Evolutionary conservation across 106 monocot species (phyloP).

Genomic region (Acorus gramineus): DNA sequence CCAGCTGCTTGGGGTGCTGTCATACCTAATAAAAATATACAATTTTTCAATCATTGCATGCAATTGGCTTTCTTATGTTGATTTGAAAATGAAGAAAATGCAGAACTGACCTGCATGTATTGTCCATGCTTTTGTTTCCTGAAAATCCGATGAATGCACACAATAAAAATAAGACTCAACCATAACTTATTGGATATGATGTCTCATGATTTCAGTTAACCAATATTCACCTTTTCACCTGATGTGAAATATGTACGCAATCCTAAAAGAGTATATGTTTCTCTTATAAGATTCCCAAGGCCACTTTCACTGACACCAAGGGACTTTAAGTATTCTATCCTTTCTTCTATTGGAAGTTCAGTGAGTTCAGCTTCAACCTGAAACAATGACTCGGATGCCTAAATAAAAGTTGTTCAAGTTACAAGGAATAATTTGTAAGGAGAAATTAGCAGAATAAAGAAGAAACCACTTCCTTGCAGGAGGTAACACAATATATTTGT

Average conservation of each 20-base stretch:
- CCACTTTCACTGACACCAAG: slow-evolving; percentile 93
- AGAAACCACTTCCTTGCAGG: too few relatives aligned
- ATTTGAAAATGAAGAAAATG: not conserved
- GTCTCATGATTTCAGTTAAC: too few relatives aligned
- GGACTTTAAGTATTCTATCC: slow-evolving; percentile 74
- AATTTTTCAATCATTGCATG: too few relatives aligned
- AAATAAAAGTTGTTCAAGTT: too few relatives aligned
- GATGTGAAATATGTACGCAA: slow-evolving; percentile 92
- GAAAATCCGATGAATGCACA: not conserved
- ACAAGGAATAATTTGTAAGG: too few relatives aligned
- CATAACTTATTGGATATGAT: not conserved
- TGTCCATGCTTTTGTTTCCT: slow-evolving; percentile 99
- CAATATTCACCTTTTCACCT: slow-evolving; percentile 71
- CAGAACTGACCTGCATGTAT: slow-evolving; percentile 66
- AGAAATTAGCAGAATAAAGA: too few relatives aligned
- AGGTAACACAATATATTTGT: too few relatives aligned
- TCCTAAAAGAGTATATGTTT: slow-evolving; percentile 78
- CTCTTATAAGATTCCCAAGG: slow-evolving; percentile 93
- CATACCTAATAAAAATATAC: slow-evolving; percentile 46
- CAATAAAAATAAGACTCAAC: slow-evolving; percentile 2
- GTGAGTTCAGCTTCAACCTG: slow-evolving; percentile 98
- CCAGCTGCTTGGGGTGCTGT: slow-evolving; percentile 99
- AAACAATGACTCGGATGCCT: not conserved
- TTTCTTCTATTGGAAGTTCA: slow-evolving; percentile 76
- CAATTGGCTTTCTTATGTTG: too few relatives aligned